Evolutionary conservation across 805 yeast species (phyloP), one percentile per base, ranked within the genome.

Genomic region (Tetrapisispora iriomotensis): DNA sequence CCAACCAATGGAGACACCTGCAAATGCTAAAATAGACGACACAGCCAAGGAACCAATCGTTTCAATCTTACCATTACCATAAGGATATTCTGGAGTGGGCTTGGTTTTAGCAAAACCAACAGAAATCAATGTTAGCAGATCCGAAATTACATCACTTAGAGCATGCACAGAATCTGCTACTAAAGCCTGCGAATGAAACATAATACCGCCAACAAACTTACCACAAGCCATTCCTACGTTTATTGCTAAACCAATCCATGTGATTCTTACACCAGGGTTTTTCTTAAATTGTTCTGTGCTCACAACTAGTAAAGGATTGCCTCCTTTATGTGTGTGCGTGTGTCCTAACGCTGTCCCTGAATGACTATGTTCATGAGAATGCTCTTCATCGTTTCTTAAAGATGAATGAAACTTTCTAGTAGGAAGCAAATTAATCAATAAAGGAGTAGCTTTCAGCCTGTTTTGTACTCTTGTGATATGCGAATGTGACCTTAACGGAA

Each of bases 101-200:
- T 72, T 64, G 47, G 75, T 75, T 9, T 70, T 61, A 5, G 94
- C 79, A 36, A 82, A 76, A 24, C 83, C 78, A 15, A 92, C 96
- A 1, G 97, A 90, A 4, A 87, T 79, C 41, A 92, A 67, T 0
- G 98, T 92, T 47, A 92, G 65, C 34, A 90, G 73, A 60, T 92
- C 98, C 8, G 95, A 83, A 13, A 92, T 73, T 65, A 90, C 68
- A 61, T 92, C 98, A 34, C 94, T 79, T 17, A 85, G 70, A 0
- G 97, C 90, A 63, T 92, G 98, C 22, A 87, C 79, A 1, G 96
- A 88, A 61, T 92, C 98, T 1, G 98, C 98, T 36, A 88, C 58
- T 41, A 92, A 71, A 2, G 96, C 88, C 58, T 88, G 96, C 0
- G 98, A 92, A 60, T 92, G 95, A 72, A 92, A 92, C 28, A 77